Evolutionary conservation across 768 basidiomycete species (phyloP).

Genomic region (Panus rudis): DNA sequence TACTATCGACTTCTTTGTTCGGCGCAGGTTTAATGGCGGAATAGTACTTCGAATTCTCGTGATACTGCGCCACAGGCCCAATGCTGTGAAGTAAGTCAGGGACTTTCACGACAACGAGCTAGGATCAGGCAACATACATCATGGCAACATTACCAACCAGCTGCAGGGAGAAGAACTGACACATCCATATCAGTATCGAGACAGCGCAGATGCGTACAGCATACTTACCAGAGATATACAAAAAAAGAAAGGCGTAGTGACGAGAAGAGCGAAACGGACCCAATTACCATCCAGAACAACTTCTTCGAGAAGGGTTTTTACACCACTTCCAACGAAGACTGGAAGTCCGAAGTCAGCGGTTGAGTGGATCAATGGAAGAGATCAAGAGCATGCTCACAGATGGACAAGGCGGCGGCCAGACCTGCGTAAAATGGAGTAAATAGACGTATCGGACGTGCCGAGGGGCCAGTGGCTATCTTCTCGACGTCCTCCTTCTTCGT

Average conservation of each 20-base stretch:
- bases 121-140: slow-evolving; percentile 19
- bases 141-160: slow-evolving; percentile 56
- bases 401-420: slow-evolving; percentile 52
- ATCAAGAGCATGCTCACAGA: slow-evolving; percentile 40
- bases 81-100: slow-evolving; percentile 32
- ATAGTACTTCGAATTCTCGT: slow-evolving; percentile 80
- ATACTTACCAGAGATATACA: slow-evolving; percentile 61
- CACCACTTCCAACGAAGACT: slow-evolving; percentile 64
- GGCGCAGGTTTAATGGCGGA: slow-evolving; percentile 59
- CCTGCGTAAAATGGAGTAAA: slow-evolving; percentile 71
- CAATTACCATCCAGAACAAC: slow-evolving; percentile 61
- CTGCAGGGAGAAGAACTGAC: slow-evolving; percentile 69
- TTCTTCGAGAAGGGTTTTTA: slow-evolving; percentile 55
- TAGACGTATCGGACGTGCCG: slow-evolving; percentile 37
- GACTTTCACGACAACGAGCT: not conserved
- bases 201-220: not conserved
- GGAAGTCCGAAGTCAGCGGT: not conserved
- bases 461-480: slow-evolving; percentile 33
- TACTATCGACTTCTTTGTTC: slow-evolving; percentile 55
- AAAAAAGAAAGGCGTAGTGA: slow-evolving; percentile 62
- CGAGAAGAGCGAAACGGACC: slow-evolving; percentile 58
- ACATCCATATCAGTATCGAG: not conserved
- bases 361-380: not conserved
- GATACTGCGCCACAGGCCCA: slow-evolving; percentile 83
- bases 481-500: slow-evolving; percentile 41